Evolutionary conservation across 2,329 filamentous ascomycete species (phyloP).

Genomic region (Leptographium lundbergii): DNA sequence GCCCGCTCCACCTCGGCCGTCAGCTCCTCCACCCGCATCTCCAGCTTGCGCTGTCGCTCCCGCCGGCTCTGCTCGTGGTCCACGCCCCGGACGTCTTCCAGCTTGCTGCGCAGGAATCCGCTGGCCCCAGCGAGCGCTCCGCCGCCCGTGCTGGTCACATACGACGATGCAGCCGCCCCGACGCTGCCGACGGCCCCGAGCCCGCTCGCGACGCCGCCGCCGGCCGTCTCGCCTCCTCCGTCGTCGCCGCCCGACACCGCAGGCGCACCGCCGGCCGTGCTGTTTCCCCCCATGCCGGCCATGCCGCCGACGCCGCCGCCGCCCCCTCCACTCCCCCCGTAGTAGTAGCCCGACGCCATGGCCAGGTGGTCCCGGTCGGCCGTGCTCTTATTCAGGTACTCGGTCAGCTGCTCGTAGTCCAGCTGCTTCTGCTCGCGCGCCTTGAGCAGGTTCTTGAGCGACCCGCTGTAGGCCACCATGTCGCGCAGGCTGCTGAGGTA

Average conservation of each 20-base stretch:
- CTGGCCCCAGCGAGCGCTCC: conserved; percentile 55
- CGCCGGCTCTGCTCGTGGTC: conserved; percentile 87
- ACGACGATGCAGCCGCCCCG: conserved; percentile 2
- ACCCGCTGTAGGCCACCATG: conserved; percentile 89
- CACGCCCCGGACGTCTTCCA: conserved; percentile 92
- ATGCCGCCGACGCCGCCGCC: conserved; percentile 11
- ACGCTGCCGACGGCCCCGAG: conserved; percentile 24
- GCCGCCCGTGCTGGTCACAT: conserved; percentile 6
- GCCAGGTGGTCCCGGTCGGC: conserved; percentile 70
- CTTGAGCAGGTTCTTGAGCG: conserved; percentile 78
- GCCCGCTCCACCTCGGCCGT: conserved; percentile 81
- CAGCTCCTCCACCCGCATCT: conserved; percentile 84
- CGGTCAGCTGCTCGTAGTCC: conserved; percentile 89
- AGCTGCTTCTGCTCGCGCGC: conserved; percentile 95
- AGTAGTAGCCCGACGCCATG: conserved; percentile 36
- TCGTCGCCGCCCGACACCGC: conserved; percentile 9
- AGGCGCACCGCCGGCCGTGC: background rate
- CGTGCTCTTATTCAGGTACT: conserved; percentile 87
- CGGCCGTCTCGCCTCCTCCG: conserved; percentile 10
- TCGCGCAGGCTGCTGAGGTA: conserved; percentile 87
- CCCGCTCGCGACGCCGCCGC: background rate
- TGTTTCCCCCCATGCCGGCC: background rate
- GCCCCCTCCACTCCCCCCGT: conserved; percentile 13
- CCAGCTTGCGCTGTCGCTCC: conserved; percentile 78
- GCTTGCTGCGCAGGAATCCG: conserved; percentile 81